phyloP scores from a whole-genome alignment of 2,329 filamentous ascomycete species.

The Coniochaeta prunicola region DNA sequence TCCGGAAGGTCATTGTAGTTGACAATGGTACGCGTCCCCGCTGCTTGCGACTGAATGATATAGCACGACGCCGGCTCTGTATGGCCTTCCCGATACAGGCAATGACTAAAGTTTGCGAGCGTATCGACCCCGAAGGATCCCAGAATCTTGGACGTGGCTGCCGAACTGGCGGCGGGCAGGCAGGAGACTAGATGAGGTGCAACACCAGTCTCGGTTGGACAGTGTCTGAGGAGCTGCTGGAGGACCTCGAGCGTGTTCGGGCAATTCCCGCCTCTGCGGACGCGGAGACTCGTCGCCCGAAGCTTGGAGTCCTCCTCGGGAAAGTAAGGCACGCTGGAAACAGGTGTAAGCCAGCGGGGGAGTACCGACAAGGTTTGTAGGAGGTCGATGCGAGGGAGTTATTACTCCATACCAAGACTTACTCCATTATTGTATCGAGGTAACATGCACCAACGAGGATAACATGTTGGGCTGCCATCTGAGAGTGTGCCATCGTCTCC shows the following conservation, averaged over 20 bases:
- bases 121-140: constrained; percentile 40
- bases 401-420: constrained; percentile 21
- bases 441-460: constrained; percentile 62
- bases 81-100: constrained; percentile 50
- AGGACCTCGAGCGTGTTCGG: constrained; percentile 58
- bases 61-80: constrained; percentile 59
- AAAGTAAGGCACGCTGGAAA: constrained; percentile 53
- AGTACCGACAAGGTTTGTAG: not conserved
- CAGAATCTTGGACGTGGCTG: constrained; percentile 43
- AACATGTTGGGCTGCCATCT: constrained; percentile 43
- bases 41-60: constrained; percentile 54
- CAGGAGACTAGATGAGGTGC: constrained; percentile 35
- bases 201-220: not conserved
- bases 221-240: constrained; percentile 44
- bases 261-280: constrained; percentile 65
- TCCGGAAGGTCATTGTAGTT: constrained; percentile 62
- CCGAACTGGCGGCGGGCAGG: constrained; percentile 46
- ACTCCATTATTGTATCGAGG: constrained; percentile 63
- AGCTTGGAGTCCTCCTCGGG: constrained; percentile 67
- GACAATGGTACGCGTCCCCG: constrained; percentile 60
- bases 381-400: not conserved
- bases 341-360: not conserved
- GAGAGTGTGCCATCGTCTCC: not conserved
- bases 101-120: constrained; percentile 42
- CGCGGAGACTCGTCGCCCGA: constrained; percentile 50